Conservation (phyloP, 768 basidiomycete genomes). For the Mrakia blollopis region DNA sequence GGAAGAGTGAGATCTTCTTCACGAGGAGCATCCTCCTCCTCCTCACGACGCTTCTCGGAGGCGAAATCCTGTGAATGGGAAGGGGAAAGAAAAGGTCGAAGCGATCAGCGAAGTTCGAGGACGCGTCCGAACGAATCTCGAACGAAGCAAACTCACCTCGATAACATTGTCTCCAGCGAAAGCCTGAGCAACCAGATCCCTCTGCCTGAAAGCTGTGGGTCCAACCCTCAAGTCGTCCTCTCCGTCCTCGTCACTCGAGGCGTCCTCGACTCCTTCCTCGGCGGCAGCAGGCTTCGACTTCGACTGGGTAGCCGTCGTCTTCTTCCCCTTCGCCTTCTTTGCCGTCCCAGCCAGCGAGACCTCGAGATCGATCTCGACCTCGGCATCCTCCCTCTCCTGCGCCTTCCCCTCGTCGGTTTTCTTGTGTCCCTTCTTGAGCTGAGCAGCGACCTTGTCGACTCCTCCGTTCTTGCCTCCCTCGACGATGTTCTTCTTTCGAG, state of each 20-base stretch:
- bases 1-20: slow-evolving; percentile 85
- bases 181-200: slow-evolving; percentile 85
- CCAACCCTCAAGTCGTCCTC: slow-evolving; percentile 51
- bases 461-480: slow-evolving; percentile 47
- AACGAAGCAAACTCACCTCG: slow-evolving; percentile 53
- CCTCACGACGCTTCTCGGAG: slow-evolving; percentile 72
- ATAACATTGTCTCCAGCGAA: slow-evolving; percentile 98
- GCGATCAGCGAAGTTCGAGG: neutral
- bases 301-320: neutral
- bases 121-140: neutral
- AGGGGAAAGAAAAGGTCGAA: neutral
- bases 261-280: slow-evolving; percentile 48
- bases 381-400: slow-evolving; percentile 65
- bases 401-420: slow-evolving; percentile 59
- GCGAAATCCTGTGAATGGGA: slow-evolving; percentile 66
- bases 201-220: slow-evolving; percentile 72
- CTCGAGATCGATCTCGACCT: slow-evolving; percentile 64
- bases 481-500: slow-evolving; percentile 69
- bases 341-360: slow-evolving; percentile 23
- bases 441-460: slow-evolving; percentile 31
- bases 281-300: slow-evolving; percentile 38
- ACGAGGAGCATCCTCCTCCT: slow-evolving; percentile 77
- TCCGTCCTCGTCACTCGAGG: slow-evolving; percentile 62
- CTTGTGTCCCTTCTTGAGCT: slow-evolving; percentile 36
- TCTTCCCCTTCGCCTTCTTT: slow-evolving; percentile 36